phyloP scores from a whole-genome alignment of 176 grass and related monocot species.

The Paspalum vaginatum region DNA sequence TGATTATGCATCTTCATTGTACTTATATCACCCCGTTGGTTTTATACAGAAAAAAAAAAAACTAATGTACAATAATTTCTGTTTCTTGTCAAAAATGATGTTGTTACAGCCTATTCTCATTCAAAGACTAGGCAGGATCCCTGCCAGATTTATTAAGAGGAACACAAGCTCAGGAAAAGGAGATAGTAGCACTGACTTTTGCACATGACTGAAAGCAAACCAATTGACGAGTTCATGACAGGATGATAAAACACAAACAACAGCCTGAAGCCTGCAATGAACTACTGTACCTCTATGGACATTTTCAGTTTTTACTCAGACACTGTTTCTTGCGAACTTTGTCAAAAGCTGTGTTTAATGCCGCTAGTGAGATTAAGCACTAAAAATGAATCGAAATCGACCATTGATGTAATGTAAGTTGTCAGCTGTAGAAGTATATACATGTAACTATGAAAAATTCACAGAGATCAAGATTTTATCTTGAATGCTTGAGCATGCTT shows the following conservation, averaged over 20 bases:
- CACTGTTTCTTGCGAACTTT: neutral
- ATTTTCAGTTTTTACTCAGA: slow-evolving; percentile 29
- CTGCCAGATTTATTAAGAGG: neutral
- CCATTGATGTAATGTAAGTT: neutral
- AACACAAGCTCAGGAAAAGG: neutral
- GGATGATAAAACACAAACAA: neutral
- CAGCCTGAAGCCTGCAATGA: neutral
- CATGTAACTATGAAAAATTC: neutral
- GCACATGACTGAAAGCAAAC: neutral
- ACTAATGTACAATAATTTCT: neutral
- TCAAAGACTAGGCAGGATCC: neutral
- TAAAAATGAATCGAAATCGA: neutral
- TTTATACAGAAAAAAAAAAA: neutral
- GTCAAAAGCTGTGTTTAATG: neutral
- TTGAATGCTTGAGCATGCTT: neutral
- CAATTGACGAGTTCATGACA: neutral
- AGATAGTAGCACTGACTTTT: neutral
- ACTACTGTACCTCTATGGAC: neutral
- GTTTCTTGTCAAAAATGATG: neutral
- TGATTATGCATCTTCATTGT: neutral
- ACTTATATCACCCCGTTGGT: neutral
- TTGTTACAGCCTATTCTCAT: neutral
- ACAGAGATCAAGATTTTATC: neutral
- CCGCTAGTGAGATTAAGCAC: neutral
- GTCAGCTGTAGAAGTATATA: neutral